phyloP scores from a whole-genome alignment of 1,139 yeast genomes.

The Debaryomyces sp. region DNA sequence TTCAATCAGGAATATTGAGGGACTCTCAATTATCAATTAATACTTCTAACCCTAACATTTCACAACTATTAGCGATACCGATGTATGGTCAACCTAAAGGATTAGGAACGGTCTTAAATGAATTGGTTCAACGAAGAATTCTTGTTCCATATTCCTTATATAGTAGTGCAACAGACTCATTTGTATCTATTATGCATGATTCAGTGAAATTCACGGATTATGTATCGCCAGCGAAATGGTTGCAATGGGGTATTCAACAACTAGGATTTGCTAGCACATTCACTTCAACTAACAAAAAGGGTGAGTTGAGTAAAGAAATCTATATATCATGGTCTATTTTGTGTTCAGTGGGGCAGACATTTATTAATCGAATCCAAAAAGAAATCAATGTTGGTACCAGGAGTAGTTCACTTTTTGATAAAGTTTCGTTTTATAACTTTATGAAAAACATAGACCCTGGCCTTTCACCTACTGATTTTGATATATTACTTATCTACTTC shows the following conservation, averaged over 20 bases:
- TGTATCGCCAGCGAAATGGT: slow-evolving; percentile 17
- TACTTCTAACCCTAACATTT: slow-evolving; percentile 24
- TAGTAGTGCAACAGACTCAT: slow-evolving; percentile 7
- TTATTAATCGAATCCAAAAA: slow-evolving; percentile 11
- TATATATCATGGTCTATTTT: slow-evolving; percentile 31
- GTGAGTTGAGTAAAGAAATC: slow-evolving; percentile 23
- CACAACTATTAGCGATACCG: slow-evolving; percentile 25
- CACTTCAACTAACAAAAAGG: slow-evolving; percentile 13
- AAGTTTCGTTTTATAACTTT: slow-evolving; percentile 16
- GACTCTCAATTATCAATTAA: slow-evolving; percentile 26
- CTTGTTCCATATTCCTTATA: slow-evolving; percentile 29
- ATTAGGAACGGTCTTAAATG: slow-evolving; percentile 26
- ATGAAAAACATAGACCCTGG: slow-evolving; percentile 14
- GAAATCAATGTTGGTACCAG: slow-evolving; percentile 19
- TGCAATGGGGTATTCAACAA: slow-evolving; percentile 16
- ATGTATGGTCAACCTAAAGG: slow-evolving; percentile 34
- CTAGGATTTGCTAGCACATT: slow-evolving; percentile 10
- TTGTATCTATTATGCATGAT: not conserved
- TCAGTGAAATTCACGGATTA: slow-evolving; percentile 7
- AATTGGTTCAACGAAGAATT: slow-evolving; percentile 23
- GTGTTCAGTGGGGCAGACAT: slow-evolving; percentile 17
- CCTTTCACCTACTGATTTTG: slow-evolving; percentile 25
- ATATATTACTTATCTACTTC: slow-evolving; percentile 28
- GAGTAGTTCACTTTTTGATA: slow-evolving; percentile 25
- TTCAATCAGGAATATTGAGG: slow-evolving; percentile 17